Evolutionary conservation across 1,284 basidiomycete genomes (phyloP).

Genomic region (Sanguinoderma infundibulare): DNA sequence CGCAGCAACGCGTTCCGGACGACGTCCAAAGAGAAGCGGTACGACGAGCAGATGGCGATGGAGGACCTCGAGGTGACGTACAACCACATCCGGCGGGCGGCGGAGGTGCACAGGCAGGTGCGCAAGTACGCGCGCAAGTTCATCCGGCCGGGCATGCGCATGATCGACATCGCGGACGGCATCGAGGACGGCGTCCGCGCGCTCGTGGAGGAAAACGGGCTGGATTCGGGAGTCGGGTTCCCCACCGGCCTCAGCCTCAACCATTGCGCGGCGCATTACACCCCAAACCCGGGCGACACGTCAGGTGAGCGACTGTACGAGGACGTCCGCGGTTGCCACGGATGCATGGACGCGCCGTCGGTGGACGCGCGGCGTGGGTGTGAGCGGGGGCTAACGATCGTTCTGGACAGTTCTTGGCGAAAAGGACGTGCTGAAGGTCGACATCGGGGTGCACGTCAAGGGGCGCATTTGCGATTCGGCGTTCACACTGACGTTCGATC

Average conservation of each 20-base stretch:
- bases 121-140: constrained; percentile 80
- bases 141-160: constrained; percentile 93
- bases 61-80: constrained; percentile 87
- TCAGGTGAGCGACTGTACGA: constrained; percentile 57
- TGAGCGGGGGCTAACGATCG: constrained; percentile 5
- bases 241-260: constrained; percentile 97
- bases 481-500: constrained; percentile 92
- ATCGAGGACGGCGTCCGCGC: constrained; percentile 93
- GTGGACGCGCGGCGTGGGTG: background rate
- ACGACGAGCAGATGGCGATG: constrained; percentile 77
- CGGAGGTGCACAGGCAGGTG: constrained; percentile 96
- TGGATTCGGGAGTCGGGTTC: constrained; percentile 90
- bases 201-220: constrained; percentile 89
- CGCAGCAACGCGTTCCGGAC: constrained; percentile 83
- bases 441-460: constrained; percentile 96
- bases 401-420: constrained; percentile 69
- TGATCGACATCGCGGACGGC: constrained; percentile 93
- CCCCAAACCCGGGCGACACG: constrained; percentile 95
- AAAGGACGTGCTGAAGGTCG: constrained; percentile 94
- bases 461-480: constrained; percentile 96
- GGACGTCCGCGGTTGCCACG: background rate
- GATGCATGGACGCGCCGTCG: background rate
- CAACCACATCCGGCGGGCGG: constrained; percentile 87
- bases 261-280: constrained; percentile 96
- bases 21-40: constrained; percentile 90